These are phyloP conservation scores for Rhytidhysteron rufulum DNA, from an alignment of 2,329 filamentous ascomycete genomes.

Conservation along the genomic window DNA sequence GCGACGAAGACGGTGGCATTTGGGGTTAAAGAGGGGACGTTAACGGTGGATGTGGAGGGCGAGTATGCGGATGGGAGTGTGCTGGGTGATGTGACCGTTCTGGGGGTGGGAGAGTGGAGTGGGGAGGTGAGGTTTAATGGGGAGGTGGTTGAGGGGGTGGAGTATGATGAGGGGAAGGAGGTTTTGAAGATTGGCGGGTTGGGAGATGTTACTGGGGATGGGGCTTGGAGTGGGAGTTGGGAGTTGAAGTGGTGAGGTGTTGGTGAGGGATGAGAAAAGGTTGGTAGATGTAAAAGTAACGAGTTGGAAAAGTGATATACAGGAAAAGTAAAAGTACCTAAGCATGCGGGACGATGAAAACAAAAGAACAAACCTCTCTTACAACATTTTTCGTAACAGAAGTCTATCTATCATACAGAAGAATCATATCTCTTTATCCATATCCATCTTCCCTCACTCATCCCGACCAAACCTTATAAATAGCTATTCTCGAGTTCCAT, in stretches of 20 bases:
- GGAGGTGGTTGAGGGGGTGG: slow-evolving; percentile 42
- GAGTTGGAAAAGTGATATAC: not conserved
- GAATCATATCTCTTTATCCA: too few species aligned
- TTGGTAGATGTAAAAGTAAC: too few species aligned
- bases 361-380: too few species aligned
- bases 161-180: slow-evolving; percentile 46
- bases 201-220: slow-evolving; percentile 45
- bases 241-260: slow-evolving; percentile 49
- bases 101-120: slow-evolving; percentile 49
- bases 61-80: slow-evolving; percentile 54
- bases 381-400: too few species aligned
- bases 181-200: slow-evolving; percentile 52
- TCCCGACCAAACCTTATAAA: too few species aligned
- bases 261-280: not conserved
- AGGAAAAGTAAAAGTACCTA: too few species aligned
- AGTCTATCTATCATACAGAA: too few species aligned
- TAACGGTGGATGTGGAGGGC: slow-evolving; percentile 51
- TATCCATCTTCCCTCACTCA: too few species aligned
- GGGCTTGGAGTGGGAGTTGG: slow-evolving; percentile 60
- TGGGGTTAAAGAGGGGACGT: slow-evolving; percentile 37
- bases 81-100: slow-evolving; percentile 59
- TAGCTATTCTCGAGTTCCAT: too few species aligned
- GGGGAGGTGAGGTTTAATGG: slow-evolving; percentile 49
- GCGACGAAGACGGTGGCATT: slow-evolving; percentile 55
- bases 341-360: too few species aligned